Evolutionary conservation across 2,329 filamentous ascomycete species (phyloP), one percentile per base, ranked within the genome.

Genomic region (Periconia digitata): DNA sequence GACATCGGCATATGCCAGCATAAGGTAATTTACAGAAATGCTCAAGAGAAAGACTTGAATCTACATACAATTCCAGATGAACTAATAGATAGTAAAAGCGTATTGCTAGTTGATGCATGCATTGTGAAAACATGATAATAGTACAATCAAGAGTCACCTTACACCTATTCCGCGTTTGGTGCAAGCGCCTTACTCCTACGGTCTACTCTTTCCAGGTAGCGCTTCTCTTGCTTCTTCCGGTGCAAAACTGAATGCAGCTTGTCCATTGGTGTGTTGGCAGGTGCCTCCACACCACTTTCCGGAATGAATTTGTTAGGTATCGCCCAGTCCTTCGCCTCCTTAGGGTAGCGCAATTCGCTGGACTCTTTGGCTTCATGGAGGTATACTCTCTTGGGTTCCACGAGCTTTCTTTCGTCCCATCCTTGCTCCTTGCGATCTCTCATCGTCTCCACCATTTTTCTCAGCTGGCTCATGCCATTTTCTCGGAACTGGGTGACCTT

Each of bases 401-500:
- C 54, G n/a, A 66, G 52, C 43, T 56, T 47, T 36, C 61, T 55
- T 32, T 63, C 53, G 18, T 68, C 66, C 40, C 61, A 53, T 10
- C 56, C 56, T n/a, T 59, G 46, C 18, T 59, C 42, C 41, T 59
- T 58, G 23, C 60, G 47, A 20, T 56, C 24, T 34, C 64, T 62
- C 60, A 71, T 60, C 58, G 69, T 71, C 57, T 72, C 59, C 20
- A 85, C 79, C 73, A 81, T 78, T 16, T 70, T 60, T 57, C 94
- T 86, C 57, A 97, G 80, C 22, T 82, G 82, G 47, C 79, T 72
- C 60, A 86, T 76, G 29, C 90, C 90, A 47, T 80, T 74, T 54
- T 82, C 74, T 53, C 91, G 81, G 74, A 83, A 95, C 52, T 80
- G 76, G 49, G 90, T 94, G 45, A 95, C 90, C 75, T 97, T 97